Evolutionary conservation across 169 alveolate species (phyloP).

Genomic region (Plasmodium gaboni): DNA sequence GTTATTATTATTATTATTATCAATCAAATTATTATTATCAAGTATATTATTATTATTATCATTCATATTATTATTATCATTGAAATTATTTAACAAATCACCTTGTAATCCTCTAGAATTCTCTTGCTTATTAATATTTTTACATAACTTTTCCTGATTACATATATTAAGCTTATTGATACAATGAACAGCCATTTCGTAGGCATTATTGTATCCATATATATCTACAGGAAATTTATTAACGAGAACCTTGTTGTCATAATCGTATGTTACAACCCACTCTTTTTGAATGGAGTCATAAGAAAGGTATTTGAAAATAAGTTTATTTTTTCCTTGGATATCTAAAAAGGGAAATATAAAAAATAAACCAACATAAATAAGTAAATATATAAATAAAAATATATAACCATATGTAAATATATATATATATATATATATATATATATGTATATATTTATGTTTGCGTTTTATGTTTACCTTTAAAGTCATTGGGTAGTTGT

Average conservation of each 20-base stretch:
- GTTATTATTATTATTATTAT: constrained; percentile 2
- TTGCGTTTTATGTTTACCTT: constrained; percentile 21
- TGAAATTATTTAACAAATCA: background rate
- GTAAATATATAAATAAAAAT: background rate
- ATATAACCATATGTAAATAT: background rate
- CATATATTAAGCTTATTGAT: constrained; percentile 58
- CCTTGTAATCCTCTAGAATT: constrained; percentile 21
- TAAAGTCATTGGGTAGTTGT: constrained; percentile 71
- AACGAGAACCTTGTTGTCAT: constrained; percentile 63
- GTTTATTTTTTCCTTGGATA: constrained; percentile 69
- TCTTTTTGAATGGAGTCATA: constrained; percentile 74
- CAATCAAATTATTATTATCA: too few relatives aligned
- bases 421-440: background rate
- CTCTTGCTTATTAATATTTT: constrained; percentile 21
- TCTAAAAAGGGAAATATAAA: constrained; percentile 4
- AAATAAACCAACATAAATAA: background rate
- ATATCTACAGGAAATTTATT: constrained; percentile 72
- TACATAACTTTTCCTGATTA: constrained; percentile 55
- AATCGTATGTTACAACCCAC: constrained; percentile 75
- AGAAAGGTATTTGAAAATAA: constrained; percentile 58
- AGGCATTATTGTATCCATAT: constrained; percentile 72
- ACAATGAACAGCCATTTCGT: constrained; percentile 77
- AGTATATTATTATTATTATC: constrained; percentile 9
- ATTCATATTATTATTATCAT: constrained; percentile 19
- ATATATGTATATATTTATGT: background rate